These are phyloP conservation scores for Combretum micranthum DNA, from an alignment of 345 rosid species.

Conservation along the genomic window DNA sequence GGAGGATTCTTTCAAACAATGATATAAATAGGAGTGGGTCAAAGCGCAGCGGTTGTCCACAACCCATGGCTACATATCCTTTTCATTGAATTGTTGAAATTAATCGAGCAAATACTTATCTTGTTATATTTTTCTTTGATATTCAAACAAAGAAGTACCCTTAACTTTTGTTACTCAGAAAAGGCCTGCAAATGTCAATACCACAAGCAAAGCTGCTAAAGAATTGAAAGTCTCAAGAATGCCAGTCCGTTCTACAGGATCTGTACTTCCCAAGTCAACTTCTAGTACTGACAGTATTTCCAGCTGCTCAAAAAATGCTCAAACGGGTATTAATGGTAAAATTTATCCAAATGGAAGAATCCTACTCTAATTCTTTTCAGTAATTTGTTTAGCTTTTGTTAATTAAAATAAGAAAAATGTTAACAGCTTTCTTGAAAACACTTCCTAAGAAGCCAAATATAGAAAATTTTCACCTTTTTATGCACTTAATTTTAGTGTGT, in stretches of 20 bases:
- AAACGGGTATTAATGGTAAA: conserved; percentile 32
- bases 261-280: conserved; percentile 20
- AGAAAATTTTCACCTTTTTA: not conserved
- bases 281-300: conserved; percentile 23
- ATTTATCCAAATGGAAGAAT: not conserved
- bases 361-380: not conserved
- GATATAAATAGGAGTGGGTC: conserved; percentile 56
- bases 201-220: conserved; percentile 28
- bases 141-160: conserved; percentile 26
- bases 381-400: conserved; percentile 2
- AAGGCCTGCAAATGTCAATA: conserved; percentile 42
- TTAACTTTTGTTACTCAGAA: conserved; percentile 61
- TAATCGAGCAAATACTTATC: too few relatives aligned
- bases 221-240: conserved; percentile 39
- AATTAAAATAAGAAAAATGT: too few relatives aligned
- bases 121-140: too few relatives aligned
- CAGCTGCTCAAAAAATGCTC: conserved; percentile 30
- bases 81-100: conserved; percentile 11
- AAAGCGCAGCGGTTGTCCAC: conserved; percentile 59
- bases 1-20: conserved; percentile 37
- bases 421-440: too few relatives aligned
- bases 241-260: conserved; percentile 31
- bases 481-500: not conserved
- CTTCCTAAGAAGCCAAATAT: too few relatives aligned
- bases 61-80: conserved; percentile 81